phyloP scores from a whole-genome alignment of 1,139 yeast genomes.

The Suhomyces bokatorum region DNA sequence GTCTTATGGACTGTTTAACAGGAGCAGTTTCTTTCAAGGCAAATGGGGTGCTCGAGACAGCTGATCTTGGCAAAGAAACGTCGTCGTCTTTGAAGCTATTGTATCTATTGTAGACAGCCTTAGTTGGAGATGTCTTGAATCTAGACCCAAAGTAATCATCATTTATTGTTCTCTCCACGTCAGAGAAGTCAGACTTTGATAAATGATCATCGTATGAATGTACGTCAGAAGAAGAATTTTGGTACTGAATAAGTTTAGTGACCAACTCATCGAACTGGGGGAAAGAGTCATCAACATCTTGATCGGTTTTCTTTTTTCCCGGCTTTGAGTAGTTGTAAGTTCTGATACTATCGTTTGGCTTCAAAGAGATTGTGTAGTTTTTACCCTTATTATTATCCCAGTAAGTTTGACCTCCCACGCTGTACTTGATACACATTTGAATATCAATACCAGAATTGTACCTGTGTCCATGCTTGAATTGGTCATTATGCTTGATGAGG shows the following conservation, averaged over 20 bases:
- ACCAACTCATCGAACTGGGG: conserved; percentile 32
- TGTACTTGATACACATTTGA: conserved; percentile 24
- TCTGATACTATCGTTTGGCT: conserved; percentile 18
- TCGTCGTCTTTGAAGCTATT: conserved; percentile 12
- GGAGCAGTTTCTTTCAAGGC: not conserved
- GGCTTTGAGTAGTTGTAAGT: conserved; percentile 17
- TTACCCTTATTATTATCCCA: conserved; percentile 27
- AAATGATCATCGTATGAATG: conserved; percentile 9
- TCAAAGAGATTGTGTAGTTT: conserved; percentile 32
- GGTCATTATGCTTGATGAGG: conserved; percentile 17
- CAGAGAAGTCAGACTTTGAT: not conserved
- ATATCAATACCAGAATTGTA: conserved; percentile 14
- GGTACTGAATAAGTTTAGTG: conserved; percentile 17
- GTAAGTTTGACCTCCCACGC: conserved; percentile 17
- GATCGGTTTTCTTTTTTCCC: not conserved
- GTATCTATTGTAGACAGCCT: conserved; percentile 16
- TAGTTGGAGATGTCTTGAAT: conserved; percentile 9
- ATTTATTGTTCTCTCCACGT: not conserved
- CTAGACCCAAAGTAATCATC: conserved; percentile 3
- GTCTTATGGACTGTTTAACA: conserved; percentile 17
- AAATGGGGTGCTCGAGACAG: conserved; percentile 1
- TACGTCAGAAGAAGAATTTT: conserved; percentile 12
- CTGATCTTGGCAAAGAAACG: conserved; percentile 4
- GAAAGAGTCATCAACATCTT: conserved; percentile 13
- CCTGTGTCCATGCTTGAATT: not conserved